A percentile compares a stretch with the other conserved stretches of the same genome.
These are phyloP conservation scores for Xylaria scruposa DNA, from an alignment of 495 filamentous ascomycete species.

Conservation along the genomic window DNA sequence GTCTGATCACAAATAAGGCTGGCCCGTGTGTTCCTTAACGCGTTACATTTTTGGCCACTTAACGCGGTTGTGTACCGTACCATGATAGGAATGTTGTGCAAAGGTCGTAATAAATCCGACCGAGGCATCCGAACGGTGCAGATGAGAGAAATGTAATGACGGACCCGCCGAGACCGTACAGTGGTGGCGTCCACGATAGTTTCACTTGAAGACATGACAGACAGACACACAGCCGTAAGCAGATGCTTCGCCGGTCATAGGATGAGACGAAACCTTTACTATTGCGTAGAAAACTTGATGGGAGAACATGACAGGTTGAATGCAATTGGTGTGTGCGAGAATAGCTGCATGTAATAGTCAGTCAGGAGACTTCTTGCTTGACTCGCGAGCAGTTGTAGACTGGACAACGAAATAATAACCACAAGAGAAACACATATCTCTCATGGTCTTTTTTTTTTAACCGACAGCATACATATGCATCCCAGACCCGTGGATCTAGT, in stretches of 20 bases:
- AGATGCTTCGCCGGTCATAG: not conserved
- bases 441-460: not conserved
- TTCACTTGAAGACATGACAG: not conserved
- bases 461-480: not conserved
- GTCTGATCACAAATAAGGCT: not conserved
- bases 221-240: not conserved
- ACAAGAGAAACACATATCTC: not conserved
- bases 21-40: slow-evolving; percentile 21
- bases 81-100: not conserved
- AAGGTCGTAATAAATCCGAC: slow-evolving; percentile 6
- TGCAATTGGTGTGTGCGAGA: not conserved
- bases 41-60: slow-evolving; percentile 6
- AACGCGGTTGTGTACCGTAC: slow-evolving; percentile 13
- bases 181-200: not conserved
- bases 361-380: not conserved
- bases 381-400: not conserved
- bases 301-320: not conserved
- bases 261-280: not conserved
- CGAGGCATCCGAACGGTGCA: slow-evolving; percentile 16
- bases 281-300: not conserved
- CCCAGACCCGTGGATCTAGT: slow-evolving; percentile 9
- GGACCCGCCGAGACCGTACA: slow-evolving; percentile 19
- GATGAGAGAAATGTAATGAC: not conserved
- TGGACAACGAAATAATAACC: not conserved
- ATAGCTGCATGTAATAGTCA: not conserved